Percentiles rank a stretch among this genome's conserved stretches.
Evolutionary conservation across 495 filamentous ascomycete genomes (phyloP).

Genomic region (Hypoxylon lenormandii): DNA sequence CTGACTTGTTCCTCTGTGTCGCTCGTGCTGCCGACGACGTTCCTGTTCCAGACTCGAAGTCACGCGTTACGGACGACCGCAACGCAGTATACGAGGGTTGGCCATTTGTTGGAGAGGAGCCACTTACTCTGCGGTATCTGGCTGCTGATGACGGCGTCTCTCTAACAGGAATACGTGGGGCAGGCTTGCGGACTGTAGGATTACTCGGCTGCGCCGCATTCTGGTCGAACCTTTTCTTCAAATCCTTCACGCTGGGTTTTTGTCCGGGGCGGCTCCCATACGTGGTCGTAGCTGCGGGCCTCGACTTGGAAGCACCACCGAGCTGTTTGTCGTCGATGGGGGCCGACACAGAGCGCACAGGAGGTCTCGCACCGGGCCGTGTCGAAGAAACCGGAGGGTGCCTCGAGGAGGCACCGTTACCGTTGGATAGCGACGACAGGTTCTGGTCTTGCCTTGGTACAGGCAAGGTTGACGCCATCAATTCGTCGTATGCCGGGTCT

Average conservation of each 20-base stretch:
- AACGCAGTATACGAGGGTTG: conserved; percentile 52
- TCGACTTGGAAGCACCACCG: conserved; percentile 47
- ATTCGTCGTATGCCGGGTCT: conserved; percentile 45
- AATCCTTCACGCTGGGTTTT: conserved; percentile 66
- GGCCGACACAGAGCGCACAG: conserved; percentile 63
- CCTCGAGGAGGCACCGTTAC: conserved; percentile 55
- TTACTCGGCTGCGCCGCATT: conserved; percentile 44
- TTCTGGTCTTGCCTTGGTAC: conserved; percentile 47
- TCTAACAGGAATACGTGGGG: conserved; percentile 52
- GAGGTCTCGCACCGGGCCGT: conserved; percentile 48
- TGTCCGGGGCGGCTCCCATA: conserved; percentile 45
- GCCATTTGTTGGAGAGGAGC: conserved; percentile 48
- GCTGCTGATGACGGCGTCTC: conserved; percentile 43
- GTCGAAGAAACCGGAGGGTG: conserved; percentile 49
- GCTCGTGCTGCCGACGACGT: conserved; percentile 46
- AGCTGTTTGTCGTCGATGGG: conserved; percentile 59
- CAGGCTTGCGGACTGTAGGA: conserved; percentile 50
- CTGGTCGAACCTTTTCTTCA: conserved; percentile 67
- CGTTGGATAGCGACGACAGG: conserved; percentile 49
- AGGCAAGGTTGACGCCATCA: conserved; percentile 53
- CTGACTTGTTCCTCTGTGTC: conserved; percentile 57
- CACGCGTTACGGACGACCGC: conserved; percentile 53
- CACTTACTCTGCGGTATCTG: conserved; percentile 45
- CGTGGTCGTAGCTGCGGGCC: conserved; percentile 43
- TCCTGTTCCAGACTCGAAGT: conserved; percentile 47